These are phyloP conservation scores for Hygrophoropsis aurantiaca DNA, from an alignment of 768 basidiomycete species.

Conservation along the genomic window DNA sequence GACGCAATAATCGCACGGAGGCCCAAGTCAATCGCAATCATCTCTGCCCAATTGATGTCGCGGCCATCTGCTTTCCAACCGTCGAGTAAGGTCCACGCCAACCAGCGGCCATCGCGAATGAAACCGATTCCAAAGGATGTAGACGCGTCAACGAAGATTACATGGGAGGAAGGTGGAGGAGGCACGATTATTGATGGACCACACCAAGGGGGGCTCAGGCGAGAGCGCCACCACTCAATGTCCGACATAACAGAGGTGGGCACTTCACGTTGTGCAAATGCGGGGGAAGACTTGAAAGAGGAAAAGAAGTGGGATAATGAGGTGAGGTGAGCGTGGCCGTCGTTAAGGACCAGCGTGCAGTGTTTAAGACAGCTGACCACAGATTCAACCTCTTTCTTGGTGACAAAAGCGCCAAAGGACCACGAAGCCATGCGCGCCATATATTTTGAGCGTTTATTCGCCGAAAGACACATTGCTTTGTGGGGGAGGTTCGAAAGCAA, in stretches of 20 bases:
- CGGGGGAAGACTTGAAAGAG: slow-evolving; percentile 15
- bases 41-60: slow-evolving; percentile 46
- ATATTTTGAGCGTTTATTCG: slow-evolving; percentile 30
- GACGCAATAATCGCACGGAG: slow-evolving; percentile 29
- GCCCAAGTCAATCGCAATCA: slow-evolving; percentile 44
- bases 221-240: slow-evolving; percentile 27
- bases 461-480: slow-evolving; percentile 31
- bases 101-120: slow-evolving; percentile 31
- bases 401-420: slow-evolving; percentile 5
- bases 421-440: slow-evolving; percentile 19
- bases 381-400: slow-evolving; percentile 20
- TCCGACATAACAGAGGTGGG: slow-evolving; percentile 15
- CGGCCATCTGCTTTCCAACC: slow-evolving; percentile 29
- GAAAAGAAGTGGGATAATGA: slow-evolving; percentile 27
- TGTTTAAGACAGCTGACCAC: slow-evolving; percentile 38
- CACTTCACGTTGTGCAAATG: slow-evolving; percentile 13
- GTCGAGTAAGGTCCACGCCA: slow-evolving; percentile 36
- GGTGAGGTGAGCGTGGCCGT: slow-evolving; percentile 29
- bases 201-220: slow-evolving; percentile 3
- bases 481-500: slow-evolving; percentile 33
- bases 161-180: not conserved
- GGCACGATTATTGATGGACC: not conserved
- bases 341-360: slow-evolving; percentile 28
- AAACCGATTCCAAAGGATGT: slow-evolving; percentile 42
- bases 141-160: slow-evolving; percentile 41